Base-by-base conservation (phyloP, 768 basidiomycete species). In the Tricholomella constricta region DNA sequence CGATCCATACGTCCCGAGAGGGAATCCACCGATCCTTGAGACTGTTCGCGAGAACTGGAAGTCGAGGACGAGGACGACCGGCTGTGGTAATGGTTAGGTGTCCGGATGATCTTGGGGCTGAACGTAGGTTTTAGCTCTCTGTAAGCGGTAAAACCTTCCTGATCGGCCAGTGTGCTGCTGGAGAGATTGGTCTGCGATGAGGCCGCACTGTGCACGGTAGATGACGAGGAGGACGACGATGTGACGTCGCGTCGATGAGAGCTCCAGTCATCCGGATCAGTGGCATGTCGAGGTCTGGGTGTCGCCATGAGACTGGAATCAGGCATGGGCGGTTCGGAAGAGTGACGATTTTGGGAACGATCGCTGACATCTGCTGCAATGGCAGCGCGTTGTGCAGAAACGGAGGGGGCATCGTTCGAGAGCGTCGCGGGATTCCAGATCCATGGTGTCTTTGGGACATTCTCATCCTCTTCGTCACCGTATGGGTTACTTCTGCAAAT, bases 41-140 rank as follows among this genome's bases (percentile, higher is more conserved):
- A 54, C 41, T 58, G 35, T 54, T 60, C 44, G 48, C 48, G 56
- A 31, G 65, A 51, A 54, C 52, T 49, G 14, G 60, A 52, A 10
- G 57, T 45, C 8, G 62, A 60, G 40, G 61, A 46, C 35, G 64
- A 40, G 25, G 49, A 38, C 43, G 44, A 47, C 26, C 58, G 61
- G 1, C 57, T 62, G 35, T 58, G 48, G 12, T 65, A 89, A 62
- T 89, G 78, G 5, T 77, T 75, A 1, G 88, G 88, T 3, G 83
- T 87, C 43, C 88, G 84, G 27, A 89, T 73, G 64, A 88, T 85
- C 49, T 72, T 81, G n/a, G 80, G 61, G 2, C 85, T 84, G 60
- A 89, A 91, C 1, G 89, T 89, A 1, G 85, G 75, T 38, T 83
- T 80, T 15, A 89, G 78, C 12, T 82, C 78, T 17, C 64, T 70